Evolutionary conservation across 805 yeast genomes (phyloP), one percentile per base, ranked within the genome.

Genomic region (Starmerella vitae): DNA sequence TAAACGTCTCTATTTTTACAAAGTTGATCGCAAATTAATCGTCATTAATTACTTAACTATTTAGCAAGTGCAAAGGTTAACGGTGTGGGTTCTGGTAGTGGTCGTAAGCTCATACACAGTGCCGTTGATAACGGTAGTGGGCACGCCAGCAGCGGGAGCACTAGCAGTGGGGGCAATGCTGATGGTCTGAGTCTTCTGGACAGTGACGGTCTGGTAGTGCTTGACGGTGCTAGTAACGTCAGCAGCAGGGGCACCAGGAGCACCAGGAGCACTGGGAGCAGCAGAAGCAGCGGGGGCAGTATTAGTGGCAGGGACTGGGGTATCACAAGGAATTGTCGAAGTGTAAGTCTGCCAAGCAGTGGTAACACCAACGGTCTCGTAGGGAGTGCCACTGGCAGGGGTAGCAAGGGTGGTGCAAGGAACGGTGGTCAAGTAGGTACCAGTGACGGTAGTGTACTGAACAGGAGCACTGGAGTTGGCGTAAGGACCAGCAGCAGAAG

Each of bases 231-330:
- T 12, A 24, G 20, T 14, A 9, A 5, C 31, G 22, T 22, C 25
- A 17, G 57, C 49, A 9, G 46, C 37, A 19, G 46, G 39, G 26
- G 30, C 32, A 20, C 20, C 45, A 19, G 38, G 12, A 20, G 28
- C 34, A 30, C 10, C 22, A 30, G 29, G 37, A 14, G 17, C 27
- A 19, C 21, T 24, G 12, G 30, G n/a, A 25, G 37, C 31, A 34
- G 30, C 37, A 30, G 32, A n/a, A n/a, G 13, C 32, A 15, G 18
- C 13, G 9, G 32, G 32, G 12, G 9, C 32, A 6, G 17, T 30
- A 6, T n/a, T 13, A 15, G 32, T 30, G 18, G 25, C 26, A n/a
- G 30, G n/a, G 17, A 34, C 21, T 25, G 17, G 34, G 18, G 32
- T 17, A 19, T 30, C 32, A 15, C 32, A 30, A 9, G 32, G 32